A percentile compares a stretch with the other conserved stretches of the same genome.
phyloP scores from a whole-genome alignment of 1,139 yeast species.

The Yamadazyma atmosphaerica region DNA sequence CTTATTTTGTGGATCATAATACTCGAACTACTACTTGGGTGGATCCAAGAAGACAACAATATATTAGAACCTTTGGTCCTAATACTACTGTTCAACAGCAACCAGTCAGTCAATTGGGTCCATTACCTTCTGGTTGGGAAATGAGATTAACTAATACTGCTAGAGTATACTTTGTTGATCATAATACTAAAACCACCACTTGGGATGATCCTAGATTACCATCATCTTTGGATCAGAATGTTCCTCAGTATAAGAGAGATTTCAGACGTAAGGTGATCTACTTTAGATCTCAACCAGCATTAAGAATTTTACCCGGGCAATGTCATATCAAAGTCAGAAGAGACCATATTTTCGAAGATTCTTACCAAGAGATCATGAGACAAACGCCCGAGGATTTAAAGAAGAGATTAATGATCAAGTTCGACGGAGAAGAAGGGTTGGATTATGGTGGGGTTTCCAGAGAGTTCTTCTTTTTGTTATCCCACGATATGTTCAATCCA shows the following conservation, averaged over 20 bases:
- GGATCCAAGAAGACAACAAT: slow-evolving; percentile 98
- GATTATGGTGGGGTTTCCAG: slow-evolving; percentile 99
- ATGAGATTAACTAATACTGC: slow-evolving; percentile 99
- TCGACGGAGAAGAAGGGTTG: slow-evolving; percentile 98
- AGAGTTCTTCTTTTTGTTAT: slow-evolving; percentile 91
- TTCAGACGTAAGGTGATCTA: slow-evolving; percentile 95
- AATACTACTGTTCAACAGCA: slow-evolving; percentile 92
- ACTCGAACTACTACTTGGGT: slow-evolving; percentile 99
- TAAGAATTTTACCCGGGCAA: slow-evolving; percentile 96
- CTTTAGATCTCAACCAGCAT: slow-evolving; percentile 97
- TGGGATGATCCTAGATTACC: slow-evolving; percentile 99
- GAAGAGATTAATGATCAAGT: slow-evolving; percentile 95
- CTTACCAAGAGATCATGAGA: slow-evolving; percentile 97
- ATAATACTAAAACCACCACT: slow-evolving; percentile 96
- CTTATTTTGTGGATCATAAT: slow-evolving; percentile 97
- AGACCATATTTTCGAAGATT: slow-evolving; percentile 94
- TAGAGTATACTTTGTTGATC: slow-evolving; percentile 97
- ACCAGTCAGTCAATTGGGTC: slow-evolving; percentile 98
- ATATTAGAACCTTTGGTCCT: slow-evolving; percentile 91
- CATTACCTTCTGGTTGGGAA: slow-evolving; percentile 99
- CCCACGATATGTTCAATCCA: slow-evolving; percentile 99
- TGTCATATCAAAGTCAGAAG: slow-evolving; percentile 98
- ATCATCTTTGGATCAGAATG: slow-evolving; percentile 94
- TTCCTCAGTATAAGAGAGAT: slow-evolving; percentile 98
- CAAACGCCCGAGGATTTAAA: slow-evolving; percentile 97